phyloP scores from a whole-genome alignment of 2,329 filamentous ascomycete genomes.

The Talaromyces sp. region DNA sequence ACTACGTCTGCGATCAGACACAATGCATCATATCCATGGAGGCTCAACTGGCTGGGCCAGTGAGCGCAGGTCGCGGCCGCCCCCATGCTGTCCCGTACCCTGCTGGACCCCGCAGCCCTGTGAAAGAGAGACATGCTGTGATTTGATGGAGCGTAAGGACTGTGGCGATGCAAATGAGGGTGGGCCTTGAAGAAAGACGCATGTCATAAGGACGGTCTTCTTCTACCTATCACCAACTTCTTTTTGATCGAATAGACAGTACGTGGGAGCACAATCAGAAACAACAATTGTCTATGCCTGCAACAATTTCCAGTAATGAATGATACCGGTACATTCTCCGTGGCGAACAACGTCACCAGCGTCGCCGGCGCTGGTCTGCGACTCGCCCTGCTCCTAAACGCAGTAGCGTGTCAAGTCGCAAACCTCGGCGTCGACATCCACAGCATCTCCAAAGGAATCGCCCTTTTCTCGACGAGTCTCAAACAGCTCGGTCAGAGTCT shows the following conservation, averaged over 20 bases:
- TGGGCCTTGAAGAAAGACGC: neutral
- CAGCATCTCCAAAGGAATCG: slow-evolving; percentile 41
- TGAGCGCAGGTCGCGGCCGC: neutral
- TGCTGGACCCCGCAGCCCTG: slow-evolving; percentile 8
- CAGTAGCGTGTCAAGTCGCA: slow-evolving; percentile 40
- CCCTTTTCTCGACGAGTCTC: slow-evolving; percentile 39
- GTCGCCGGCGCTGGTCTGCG: slow-evolving; percentile 36
- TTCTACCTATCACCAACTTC: neutral
- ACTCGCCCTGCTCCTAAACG: slow-evolving; percentile 42
- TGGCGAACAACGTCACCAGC: slow-evolving; percentile 21
- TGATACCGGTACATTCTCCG: neutral
- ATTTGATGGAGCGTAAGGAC: neutral
- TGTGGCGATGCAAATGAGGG: slow-evolving; percentile 11
- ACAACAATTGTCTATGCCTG: neutral
- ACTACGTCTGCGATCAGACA: neutral
- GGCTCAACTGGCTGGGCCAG: slow-evolving; percentile 1
- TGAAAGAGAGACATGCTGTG: neutral
- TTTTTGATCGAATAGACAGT: neutral
- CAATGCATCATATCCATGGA: neutral
- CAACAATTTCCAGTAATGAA: slow-evolving; percentile 3
- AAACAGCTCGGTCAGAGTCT: slow-evolving; percentile 38
- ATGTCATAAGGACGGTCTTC: neutral
- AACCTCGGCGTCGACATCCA: slow-evolving; percentile 40
- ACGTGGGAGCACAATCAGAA: neutral
- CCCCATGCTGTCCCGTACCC: neutral